phyloP scores from a whole-genome alignment of 768 basidiomycete species.

The Tricholoma sp. region DNA sequence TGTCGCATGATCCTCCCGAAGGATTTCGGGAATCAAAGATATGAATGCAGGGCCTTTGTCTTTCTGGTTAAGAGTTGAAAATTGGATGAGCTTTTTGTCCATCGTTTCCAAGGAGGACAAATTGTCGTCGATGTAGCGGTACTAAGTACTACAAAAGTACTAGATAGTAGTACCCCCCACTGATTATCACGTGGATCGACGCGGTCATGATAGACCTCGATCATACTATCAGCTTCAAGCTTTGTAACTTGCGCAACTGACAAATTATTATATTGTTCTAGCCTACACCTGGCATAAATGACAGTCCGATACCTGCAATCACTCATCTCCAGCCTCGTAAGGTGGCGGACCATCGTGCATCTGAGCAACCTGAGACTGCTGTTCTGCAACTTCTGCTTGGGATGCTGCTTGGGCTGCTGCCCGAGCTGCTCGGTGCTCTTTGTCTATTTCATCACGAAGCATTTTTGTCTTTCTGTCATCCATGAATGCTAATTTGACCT shows the following conservation, averaged over 20 bases:
- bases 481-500: conserved; percentile 78
- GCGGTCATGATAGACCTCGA: too few relatives aligned
- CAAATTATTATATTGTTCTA: too few relatives aligned
- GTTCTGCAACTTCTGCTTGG: conserved; percentile 11
- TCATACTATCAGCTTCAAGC: too few relatives aligned
- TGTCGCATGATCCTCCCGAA: conserved; percentile 42
- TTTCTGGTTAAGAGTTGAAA: conserved; percentile 67
- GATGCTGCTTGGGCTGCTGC: conserved; percentile 13
- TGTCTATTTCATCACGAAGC: conserved; percentile 55
- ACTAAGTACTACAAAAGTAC: too few relatives aligned
- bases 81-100: conserved; percentile 63
- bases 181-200: too few relatives aligned
- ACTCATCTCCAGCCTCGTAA: conserved; percentile 10
- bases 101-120: conserved; percentile 34
- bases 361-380: conserved; percentile 1
- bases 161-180: too few relatives aligned
- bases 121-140: too few relatives aligned
- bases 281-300: not conserved
- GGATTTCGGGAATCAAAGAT: conserved; percentile 59
- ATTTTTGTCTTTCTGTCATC: conserved; percentile 67
- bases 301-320: not conserved
- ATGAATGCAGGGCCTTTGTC: conserved; percentile 79
- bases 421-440: conserved; percentile 39
- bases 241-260: too few relatives aligned
- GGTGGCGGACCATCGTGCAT: conserved; percentile 16